Base-by-base conservation (phyloP, 1,139 yeast genomes). In the Saccharomyces hybrid region DNA sequence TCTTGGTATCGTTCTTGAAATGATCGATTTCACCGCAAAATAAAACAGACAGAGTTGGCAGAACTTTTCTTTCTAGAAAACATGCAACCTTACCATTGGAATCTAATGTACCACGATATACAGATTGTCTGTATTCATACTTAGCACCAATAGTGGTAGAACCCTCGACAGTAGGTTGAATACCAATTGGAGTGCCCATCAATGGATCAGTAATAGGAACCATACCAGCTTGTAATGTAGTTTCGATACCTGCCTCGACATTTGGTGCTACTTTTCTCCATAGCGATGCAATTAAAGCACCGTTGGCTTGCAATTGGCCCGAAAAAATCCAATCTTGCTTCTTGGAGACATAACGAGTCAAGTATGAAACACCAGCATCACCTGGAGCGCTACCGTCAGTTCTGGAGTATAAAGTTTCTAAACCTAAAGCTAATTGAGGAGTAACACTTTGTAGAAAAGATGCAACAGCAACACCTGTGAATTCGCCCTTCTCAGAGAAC, bases 11-110 rank as follows among this genome's bases (percentile, higher is more conserved):
- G 71, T 83, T 82, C 77, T 91, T 91, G 68, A 79, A 75, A 73
- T 95, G 98, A 73, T 93, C 98, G 62, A 93, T 83, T 75, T 93
- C 97, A 77, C 97, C 97, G 60, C 90, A 84, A 78, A 93, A 90
- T 67, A 89, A 77, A 57, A 93, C 79, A 38, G 96, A 86, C 58
- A 91, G 84, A 52, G 96, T 89, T 67, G 98, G 98, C 68, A 91
- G 79, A 56, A 95, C 84, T 73, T 96, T 86, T 78, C 90, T 90
- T 77, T 93, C 99, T 71, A 93, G 78, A 77, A 89, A 84, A 64
- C 93, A 89, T 57, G 88, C 80, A 55, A 93, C 95, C 76, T 88
- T 90, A 73, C 99, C 99, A 58, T 80, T 78, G 54, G 96, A 83
- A 75, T 91, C 97, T 60, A 93, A 70, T 74, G 91, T 96, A 68